Conservation (phyloP, 2,329 filamentous ascomycete genomes). For the Diaporthe capsici region DNA sequence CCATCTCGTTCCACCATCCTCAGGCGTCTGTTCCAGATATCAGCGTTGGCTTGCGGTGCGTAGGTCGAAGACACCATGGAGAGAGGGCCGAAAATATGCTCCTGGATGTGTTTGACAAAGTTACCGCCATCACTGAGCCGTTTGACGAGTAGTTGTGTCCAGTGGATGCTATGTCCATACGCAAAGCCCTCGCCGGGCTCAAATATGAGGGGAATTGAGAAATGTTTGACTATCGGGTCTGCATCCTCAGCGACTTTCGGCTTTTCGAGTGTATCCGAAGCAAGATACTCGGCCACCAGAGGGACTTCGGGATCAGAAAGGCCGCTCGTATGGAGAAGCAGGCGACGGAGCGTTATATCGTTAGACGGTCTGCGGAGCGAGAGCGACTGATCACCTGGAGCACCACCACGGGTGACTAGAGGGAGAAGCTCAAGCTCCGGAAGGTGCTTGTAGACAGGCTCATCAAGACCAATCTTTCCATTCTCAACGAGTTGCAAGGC, state of each 20-base stretch:
- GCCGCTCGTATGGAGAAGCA: slow-evolving; percentile 14
- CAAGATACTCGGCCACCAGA: slow-evolving; percentile 3
- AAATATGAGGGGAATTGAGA: neutral
- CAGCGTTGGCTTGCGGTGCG: neutral
- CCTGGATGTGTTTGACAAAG: neutral
- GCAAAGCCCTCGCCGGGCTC: slow-evolving; percentile 12
- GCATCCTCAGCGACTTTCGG: neutral
- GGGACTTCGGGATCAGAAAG: neutral
- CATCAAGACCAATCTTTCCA: neutral
- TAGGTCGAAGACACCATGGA: neutral
- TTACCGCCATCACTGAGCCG: neutral
- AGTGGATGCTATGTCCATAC: slow-evolving; percentile 14
- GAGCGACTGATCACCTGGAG: neutral
- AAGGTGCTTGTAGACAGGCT: neutral
- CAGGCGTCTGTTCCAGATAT: slow-evolving; percentile 3
- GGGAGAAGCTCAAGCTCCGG: neutral
- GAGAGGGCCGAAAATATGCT: neutral
- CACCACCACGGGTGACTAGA: neutral
- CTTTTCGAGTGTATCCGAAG: neutral
- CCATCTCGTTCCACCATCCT: slow-evolving; percentile 15
- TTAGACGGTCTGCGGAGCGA: neutral
- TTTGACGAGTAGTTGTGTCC: slow-evolving; percentile 1
- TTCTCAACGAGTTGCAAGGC: neutral
- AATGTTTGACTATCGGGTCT: slow-evolving; percentile 1
- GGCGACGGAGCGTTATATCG: slow-evolving; percentile 4